Evolutionary conservation across 176 grass and related monocot species (phyloP).

Genomic region (Oryza coarctata): DNA sequence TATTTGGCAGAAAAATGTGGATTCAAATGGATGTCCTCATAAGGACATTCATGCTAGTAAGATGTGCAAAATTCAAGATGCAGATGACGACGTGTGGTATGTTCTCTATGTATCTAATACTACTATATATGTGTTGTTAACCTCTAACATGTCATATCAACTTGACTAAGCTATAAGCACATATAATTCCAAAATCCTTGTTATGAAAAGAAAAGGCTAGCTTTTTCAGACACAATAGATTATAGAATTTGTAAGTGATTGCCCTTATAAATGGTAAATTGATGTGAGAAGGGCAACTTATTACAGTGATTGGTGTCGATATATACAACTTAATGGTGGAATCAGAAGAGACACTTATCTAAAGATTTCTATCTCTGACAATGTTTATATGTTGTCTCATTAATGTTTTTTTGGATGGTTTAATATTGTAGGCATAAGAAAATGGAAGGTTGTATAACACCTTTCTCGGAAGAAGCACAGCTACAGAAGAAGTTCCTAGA

Average conservation of each 20-base stretch:
- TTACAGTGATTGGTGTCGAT: background rate
- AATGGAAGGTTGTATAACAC: slow-evolving; percentile 77
- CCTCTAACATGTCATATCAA: slow-evolving; percentile 21
- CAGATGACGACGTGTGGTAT: slow-evolving; percentile 80
- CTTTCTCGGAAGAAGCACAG: slow-evolving; percentile 36
- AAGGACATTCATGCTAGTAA: slow-evolving; percentile 37
- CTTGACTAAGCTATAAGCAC: background rate
- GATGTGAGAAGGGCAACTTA: background rate
- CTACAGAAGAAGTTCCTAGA: slow-evolving; percentile 67
- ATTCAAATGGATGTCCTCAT: slow-evolving; percentile 52
- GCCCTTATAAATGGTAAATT: background rate
- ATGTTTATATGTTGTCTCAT: background rate
- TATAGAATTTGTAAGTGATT: background rate
- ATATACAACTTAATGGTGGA: background rate
- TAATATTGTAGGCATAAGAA: slow-evolving; percentile 71
- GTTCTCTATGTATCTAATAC: slow-evolving; percentile 23
- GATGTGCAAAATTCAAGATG: slow-evolving; percentile 59
- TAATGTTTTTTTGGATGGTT: slow-evolving; percentile 5
- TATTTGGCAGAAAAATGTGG: slow-evolving; percentile 69
- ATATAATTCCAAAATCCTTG: background rate
- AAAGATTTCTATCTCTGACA: slow-evolving; percentile 1
- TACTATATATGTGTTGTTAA: slow-evolving; percentile 13
- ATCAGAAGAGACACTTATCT: background rate
- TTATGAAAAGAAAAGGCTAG: background rate
- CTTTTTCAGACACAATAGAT: background rate